Percentiles rank a stretch among this genome's conserved stretches.
phyloP scores from a whole-genome alignment of 1,284 basidiomycete species.

The Clitocybe nebularis region DNA sequence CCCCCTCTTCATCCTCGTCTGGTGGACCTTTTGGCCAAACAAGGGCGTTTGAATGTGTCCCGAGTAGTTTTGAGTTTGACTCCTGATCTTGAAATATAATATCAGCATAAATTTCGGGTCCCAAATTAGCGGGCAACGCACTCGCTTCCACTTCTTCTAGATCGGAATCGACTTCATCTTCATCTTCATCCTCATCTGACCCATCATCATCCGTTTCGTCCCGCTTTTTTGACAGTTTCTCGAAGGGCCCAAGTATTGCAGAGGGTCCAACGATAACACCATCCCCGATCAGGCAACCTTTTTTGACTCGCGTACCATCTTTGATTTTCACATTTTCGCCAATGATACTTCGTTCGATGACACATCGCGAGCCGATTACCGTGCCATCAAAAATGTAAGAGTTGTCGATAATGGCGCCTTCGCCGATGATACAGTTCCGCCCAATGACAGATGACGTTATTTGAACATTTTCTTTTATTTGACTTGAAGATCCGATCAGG shows the following conservation, averaged over 20 bases:
- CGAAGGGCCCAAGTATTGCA: constrained; percentile 67
- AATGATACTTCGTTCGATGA: constrained; percentile 75
- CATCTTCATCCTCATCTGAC: constrained; percentile 21
- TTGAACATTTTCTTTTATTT: constrained; percentile 59
- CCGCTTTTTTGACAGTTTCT: constrained; percentile 61
- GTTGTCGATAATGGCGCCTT: constrained; percentile 58
- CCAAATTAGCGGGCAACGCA: constrained; percentile 28
- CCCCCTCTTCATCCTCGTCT: constrained; percentile 59
- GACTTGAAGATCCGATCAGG: constrained; percentile 72
- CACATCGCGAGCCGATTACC: constrained; percentile 71
- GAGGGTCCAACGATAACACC: constrained; percentile 75
- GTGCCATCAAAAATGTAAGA: constrained; percentile 85
- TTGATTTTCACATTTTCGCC: constrained; percentile 74
- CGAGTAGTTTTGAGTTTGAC: constrained; percentile 42
- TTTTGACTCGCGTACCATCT: constrained; percentile 56
- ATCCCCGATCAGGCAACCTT: constrained; percentile 78
- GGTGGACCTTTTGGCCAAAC: constrained; percentile 58
- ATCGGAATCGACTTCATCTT: constrained; percentile 52
- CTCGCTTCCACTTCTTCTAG: constrained; percentile 61
- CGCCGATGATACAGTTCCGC: constrained; percentile 64
- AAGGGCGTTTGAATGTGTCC: constrained; percentile 62
- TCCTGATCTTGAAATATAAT: constrained; percentile 36
- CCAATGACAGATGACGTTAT: constrained; percentile 77
- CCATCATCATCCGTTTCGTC: constrained; percentile 24
- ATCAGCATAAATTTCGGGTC: constrained; percentile 1